Conservation (phyloP, 208 protist genomes). For the Trypanosoma cruzi region DNA sequence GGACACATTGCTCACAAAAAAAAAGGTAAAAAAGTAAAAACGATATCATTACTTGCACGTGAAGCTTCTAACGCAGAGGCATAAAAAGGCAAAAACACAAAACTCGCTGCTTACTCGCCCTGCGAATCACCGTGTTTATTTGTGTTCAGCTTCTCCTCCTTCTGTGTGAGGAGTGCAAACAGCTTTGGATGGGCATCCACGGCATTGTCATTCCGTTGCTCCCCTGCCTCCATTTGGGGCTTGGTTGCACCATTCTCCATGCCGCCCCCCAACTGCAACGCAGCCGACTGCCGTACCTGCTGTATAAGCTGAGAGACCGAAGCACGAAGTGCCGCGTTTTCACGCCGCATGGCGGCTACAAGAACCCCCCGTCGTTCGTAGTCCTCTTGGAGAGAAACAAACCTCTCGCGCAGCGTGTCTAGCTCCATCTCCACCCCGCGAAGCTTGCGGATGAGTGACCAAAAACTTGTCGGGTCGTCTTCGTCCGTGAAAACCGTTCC, state of each 20-base stretch:
- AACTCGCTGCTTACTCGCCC: neutral
- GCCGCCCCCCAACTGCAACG: neutral
- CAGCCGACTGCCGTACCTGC: constrained; percentile 12
- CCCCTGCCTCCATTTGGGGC: neutral
- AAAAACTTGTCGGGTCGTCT: constrained; percentile 23
- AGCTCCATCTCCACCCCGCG: neutral
- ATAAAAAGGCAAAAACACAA: neutral
- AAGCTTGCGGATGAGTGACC: constrained; percentile 7
- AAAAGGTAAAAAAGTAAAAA: neutral
- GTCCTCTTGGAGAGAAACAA: constrained; percentile 25
- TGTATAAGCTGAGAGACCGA: constrained; percentile 26
- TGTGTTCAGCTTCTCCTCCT: neutral
- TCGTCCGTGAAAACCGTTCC: neutral
- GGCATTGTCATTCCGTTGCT: neutral
- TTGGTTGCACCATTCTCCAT: neutral
- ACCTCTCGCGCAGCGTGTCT: constrained; percentile 1
- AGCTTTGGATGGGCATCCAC: constrained; percentile 1
- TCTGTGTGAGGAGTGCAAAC: neutral
- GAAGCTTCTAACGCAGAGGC: neutral
- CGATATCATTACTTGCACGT: neutral
- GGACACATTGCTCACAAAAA: too few relatives aligned
- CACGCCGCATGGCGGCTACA: constrained; percentile 7
- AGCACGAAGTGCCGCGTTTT: constrained; percentile 28
- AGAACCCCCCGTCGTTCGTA: constrained; percentile 17
- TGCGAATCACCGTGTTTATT: neutral